Evolutionary conservation across 2,329 filamentous ascomycete genomes (phyloP).

Genomic region (Stagonosporopsis tanaceti): DNA sequence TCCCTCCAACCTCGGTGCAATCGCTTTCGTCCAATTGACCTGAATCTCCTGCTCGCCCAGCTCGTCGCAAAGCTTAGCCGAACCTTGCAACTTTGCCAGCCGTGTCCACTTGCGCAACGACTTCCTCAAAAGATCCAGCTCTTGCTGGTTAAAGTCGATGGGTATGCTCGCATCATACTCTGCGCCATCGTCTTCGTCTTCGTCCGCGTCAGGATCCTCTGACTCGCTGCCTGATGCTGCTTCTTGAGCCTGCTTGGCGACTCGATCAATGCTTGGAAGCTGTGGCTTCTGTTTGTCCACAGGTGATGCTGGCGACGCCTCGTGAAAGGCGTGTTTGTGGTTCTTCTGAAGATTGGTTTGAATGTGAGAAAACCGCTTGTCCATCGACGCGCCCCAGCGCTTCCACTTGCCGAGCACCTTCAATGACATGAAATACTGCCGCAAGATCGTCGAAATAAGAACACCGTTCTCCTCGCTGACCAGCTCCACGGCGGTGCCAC

Average conservation of each 20-base stretch:
- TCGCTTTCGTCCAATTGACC: slow-evolving; percentile 79
- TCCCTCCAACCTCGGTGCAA: slow-evolving; percentile 79
- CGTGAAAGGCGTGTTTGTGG: slow-evolving; percentile 60
- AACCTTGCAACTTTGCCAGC: slow-evolving; percentile 67
- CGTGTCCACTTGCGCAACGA: slow-evolving; percentile 78
- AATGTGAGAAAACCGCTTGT: slow-evolving; percentile 71
- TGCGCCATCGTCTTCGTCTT: slow-evolving; percentile 50
- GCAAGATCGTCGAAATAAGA: slow-evolving; percentile 82
- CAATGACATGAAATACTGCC: slow-evolving; percentile 90
- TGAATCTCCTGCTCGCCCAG: slow-evolving; percentile 67
- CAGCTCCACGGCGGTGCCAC: slow-evolving; percentile 78
- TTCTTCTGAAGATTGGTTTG: slow-evolving; percentile 66
- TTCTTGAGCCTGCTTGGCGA: slow-evolving; percentile 19
- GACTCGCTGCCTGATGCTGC: slow-evolving; percentile 29
- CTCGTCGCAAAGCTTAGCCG: slow-evolving; percentile 60
- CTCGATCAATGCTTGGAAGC: slow-evolving; percentile 24
- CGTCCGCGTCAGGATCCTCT: slow-evolving; percentile 46
- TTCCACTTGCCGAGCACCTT: slow-evolving; percentile 84
- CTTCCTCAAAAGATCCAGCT: slow-evolving; percentile 70
- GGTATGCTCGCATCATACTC: slow-evolving; percentile 58
- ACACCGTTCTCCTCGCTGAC: slow-evolving; percentile 88
- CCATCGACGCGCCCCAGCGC: slow-evolving; percentile 69
- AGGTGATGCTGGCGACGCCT: slow-evolving; percentile 42
- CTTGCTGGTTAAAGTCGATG: slow-evolving; percentile 39
- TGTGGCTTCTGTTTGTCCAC: slow-evolving; percentile 18